Base-by-base conservation (phyloP, 2,329 filamentous ascomycete genomes). In the Alternaria arbusti region DNA sequence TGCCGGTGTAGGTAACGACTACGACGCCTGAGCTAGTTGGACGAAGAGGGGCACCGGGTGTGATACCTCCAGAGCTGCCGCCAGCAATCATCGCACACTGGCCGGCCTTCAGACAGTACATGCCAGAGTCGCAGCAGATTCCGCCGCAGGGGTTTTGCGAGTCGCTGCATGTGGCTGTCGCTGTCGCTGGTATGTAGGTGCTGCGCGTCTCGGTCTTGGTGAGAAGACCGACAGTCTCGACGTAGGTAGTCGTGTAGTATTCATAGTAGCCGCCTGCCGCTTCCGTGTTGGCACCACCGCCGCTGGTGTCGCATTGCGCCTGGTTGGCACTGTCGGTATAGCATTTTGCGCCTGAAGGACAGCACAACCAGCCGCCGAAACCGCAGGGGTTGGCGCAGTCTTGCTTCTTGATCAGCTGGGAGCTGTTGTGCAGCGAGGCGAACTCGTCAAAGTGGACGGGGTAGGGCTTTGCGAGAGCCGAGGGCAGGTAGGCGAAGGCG, bases 71-170 rank as follows among this genome's bases (percentile, higher is more conserved):
- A 54, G 76, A 78, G 84, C 82, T 86, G 67, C 83, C 84, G 67
- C 83, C 85, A 50, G 82, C 83, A 57, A 86, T 86, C 25, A 86
- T 78, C 6, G 82, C 79, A 75, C 91, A 93, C 73, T 50, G 58
- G 57, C 89, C 86, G 56, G 87, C 87, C n/a, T 20, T 63, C 36
- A 62, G 36, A 78, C 92, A 94, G 74, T 89, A 90, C 79, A 92
- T 90, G 80, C 86, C 87, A 63, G 82, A 86, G 23, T 87, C 87
- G 79, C 91, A 95, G 84, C 91, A 94, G 62, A 90, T 89, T 56
- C 76, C 76, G 30, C 91, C 91, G 75, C 91, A 94, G 4, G 87
- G 84, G 8, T 85, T 85, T 78, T 92, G 77, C 63, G 82, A 80
- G 51, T 79, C 79, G 54, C 83, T 81, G 79, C 87, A 89, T 56